Evolutionary conservation across 2,329 filamentous ascomycete species (phyloP), one percentile per base, ranked within the genome.

Genomic region (Colletotrichum abscissum): DNA sequence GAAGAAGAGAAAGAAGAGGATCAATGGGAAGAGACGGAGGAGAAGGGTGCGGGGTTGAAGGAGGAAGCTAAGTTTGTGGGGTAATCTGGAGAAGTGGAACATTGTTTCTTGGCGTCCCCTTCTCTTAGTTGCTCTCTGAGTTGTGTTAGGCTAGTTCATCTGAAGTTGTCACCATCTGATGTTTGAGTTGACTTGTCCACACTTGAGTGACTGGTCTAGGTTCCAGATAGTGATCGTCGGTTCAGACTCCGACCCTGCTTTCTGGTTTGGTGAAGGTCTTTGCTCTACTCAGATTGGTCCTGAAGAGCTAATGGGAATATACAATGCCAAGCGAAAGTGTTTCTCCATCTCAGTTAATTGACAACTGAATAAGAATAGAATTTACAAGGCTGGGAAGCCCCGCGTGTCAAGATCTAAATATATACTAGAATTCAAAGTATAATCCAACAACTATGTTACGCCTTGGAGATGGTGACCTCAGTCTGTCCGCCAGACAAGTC

Each of bases 51-150:
- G 65, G 69, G 65, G 66, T 60, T 52, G 24, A 6, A 11, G 9
- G 28, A 16, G 55, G 38, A 19, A 22, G 24, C 8, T 30, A 56
- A n/a, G 52, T 35, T 38, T 63, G 69, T 35, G 66, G 69, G 66
- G 59, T 35, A 70, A 66, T n/a, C 67, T 69, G 69, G 69, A 46
- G 69, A 72, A 54, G 49, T 46, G 58, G 16, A 11, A 55, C 22
- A 5, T 19, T 22, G 16, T 33, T 16, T 24, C 28, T 56, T 22
- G 30, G 8, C 24, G 30, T 63, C 33, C 33, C 2, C 14, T 1
- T 16, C 14, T 58, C 67, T 64, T 63, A 49, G 33, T 12, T 1
- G 3, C 0, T 5, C 16, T 30, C 5, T n/a, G 9, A 16, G 12
- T 19, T 52, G 26, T 19, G 28, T 42, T 28, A 5, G 49, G 1